Base-by-base conservation (phyloP, 2,329 filamentous ascomycete genomes). In the Colletotrichum tamarilloi region DNA sequence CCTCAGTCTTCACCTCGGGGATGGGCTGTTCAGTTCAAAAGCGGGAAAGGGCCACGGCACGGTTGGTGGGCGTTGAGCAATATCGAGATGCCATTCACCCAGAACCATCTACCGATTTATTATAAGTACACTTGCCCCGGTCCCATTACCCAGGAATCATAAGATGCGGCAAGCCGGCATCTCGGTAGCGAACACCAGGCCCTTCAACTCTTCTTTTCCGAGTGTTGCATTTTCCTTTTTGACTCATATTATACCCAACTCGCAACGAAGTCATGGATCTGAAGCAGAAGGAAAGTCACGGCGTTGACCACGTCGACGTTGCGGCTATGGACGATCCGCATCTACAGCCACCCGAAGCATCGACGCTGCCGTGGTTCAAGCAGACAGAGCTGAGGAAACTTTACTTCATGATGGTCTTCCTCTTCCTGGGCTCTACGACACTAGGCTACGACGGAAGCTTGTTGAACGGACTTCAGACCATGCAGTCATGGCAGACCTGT, bases 381-480 rank as follows among this genome's bases (percentile, higher is more conserved):
- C 79, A 81, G 28, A 74, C 76, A 11, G 75, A 78, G n/a, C 77
- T 82, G 49, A 77, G 80, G 62, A 78, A 77, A 62, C 76, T 82
- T 11, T 81, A 82, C 62, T 53, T 80, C 28, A 74, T 79, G 65
- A 78, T 82, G 75, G 78, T 77, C 4, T 78, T 81, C 42, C 77
- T 82, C 30, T 81, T 82, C 73, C 76, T 82, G 38, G 78, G 79
- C 7, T 80, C 79, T 1, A 81, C 81, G 26, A 81, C 78, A 7
- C 77, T 78, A 74, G 84, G 84, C 14, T 86, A 84, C 68, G 84
- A 85, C 66, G 83, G 83, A 28, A 84, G 83, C 12, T 81, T 87
- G 77, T 83, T 87, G 81, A 87, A 87, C 67, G 84, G 84, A 73
- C 76, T 87, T 28, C 84, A 86, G 74, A 81, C 84, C 5, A 82